Evolutionary conservation across 202 grass and related monocot species (phyloP), one percentile per base, ranked within the genome.

Genomic region (Schoenoplectus tabernaemontani): DNA sequence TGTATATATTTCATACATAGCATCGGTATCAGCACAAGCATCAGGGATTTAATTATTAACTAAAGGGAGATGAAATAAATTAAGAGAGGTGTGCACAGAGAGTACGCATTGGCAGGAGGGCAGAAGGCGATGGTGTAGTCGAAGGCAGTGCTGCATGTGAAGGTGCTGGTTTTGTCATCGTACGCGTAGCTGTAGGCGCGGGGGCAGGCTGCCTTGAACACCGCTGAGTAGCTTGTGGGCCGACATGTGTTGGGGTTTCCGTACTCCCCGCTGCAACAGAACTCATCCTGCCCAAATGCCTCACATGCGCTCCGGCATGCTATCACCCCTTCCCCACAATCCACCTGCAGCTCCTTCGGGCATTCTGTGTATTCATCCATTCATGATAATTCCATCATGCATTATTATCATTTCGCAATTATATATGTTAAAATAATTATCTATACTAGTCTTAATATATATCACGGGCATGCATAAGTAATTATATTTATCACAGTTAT

Each of bases 111-210:
- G 68, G 73, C 42, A 0, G 87, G 83, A 66, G 93, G 88, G 86
- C 91, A 94, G 87, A 91, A 98, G 56, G 89, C 88, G 57, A 98
- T 86, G 81, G 84, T 90, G 81, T 98, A 98, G 36, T 94, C 95
- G 53, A 63, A 83, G 51, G 91, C 91, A 2, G 39, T 7, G 42
- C 28, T 86, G 84, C 95, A 95, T 10, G 95, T 95, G 86, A 92
- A 98, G 33, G 89, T 98, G 89, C 89, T 92, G 12, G 89, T 86
- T 20, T 60, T 51, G 80, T 95, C 95, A 30, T 95, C 95, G 57
- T 90, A 98, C 7, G 95, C 95, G 57, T 98, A 98, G 87, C 95
- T 98, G 84, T 98, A 98, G 0, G 95, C 91, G n/a, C 86, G 88
- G 2, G 95, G 95, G 64, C 95, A 98, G 28, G 95, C 91, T 0